phyloP scores from a whole-genome alignment of 2,329 filamentous ascomycete species.

The Colletotrichum cordylinicola region DNA sequence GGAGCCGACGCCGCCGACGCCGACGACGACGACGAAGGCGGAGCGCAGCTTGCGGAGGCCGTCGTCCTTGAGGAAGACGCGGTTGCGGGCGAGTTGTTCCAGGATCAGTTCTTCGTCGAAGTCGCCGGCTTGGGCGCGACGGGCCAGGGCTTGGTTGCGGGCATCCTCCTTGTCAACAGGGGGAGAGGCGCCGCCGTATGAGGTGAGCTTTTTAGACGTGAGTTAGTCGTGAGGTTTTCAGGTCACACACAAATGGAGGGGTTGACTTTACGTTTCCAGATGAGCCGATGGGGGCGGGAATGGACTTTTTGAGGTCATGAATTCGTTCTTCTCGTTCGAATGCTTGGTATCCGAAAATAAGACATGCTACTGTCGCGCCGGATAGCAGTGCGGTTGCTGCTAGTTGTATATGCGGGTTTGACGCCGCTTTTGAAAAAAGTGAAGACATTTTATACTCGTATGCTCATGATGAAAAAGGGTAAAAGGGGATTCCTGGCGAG shows the following conservation, averaged over 20 bases:
- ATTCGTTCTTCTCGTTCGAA: constrained; percentile 61
- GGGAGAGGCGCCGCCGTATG: constrained; percentile 60
- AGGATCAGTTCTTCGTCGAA: constrained; percentile 83
- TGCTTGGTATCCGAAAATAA: constrained; percentile 67
- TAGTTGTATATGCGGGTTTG: constrained; percentile 63
- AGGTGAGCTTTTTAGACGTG: constrained; percentile 57
- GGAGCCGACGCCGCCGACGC: constrained; percentile 92
- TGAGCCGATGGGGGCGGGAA: constrained; percentile 47
- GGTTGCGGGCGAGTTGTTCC: constrained; percentile 92
- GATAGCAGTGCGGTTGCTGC: constrained; percentile 73
- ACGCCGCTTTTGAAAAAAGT: constrained; percentile 47
- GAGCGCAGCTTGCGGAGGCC: constrained; percentile 81
- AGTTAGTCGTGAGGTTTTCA: constrained; percentile 12
- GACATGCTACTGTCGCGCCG: constrained; percentile 63
- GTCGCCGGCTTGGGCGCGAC: constrained; percentile 66
- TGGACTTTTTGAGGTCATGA: constrained; percentile 64
- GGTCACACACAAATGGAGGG: background rate
- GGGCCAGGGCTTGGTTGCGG: constrained; percentile 63
- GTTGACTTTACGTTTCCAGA: constrained; percentile 32
- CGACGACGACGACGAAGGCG: constrained; percentile 88
- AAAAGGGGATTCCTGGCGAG: background rate
- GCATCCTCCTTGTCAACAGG: constrained; percentile 64
- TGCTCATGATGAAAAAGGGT: background rate
- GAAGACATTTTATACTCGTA: constrained; percentile 42
- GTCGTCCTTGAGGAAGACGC: constrained; percentile 85